These are phyloP conservation scores for Aphanomyces invadans DNA, from an alignment of 352 stramenopile species.

Conservation along the genomic window DNA sequence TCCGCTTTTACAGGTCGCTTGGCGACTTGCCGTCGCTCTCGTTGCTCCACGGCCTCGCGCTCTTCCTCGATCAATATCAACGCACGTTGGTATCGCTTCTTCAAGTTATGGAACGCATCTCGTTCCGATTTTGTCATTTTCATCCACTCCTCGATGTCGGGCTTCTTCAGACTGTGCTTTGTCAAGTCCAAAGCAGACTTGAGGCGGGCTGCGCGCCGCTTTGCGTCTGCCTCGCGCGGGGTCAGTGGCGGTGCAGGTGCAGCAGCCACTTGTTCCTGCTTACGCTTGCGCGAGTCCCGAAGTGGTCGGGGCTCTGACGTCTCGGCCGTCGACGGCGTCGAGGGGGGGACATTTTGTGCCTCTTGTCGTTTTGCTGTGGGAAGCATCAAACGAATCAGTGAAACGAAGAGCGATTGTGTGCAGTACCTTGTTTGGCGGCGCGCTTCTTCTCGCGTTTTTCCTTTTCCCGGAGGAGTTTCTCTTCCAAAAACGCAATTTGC, in stretches of 20 bases:
- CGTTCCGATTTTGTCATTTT: background rate
- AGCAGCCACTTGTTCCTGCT: too few relatives aligned
- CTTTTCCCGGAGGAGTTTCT: background rate
- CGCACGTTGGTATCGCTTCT: background rate
- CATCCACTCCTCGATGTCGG: background rate
- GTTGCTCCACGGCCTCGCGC: background rate
- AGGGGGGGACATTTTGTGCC: too few relatives aligned
- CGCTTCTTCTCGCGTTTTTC: background rate
- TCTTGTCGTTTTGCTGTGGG: too few relatives aligned
- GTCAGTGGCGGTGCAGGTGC: too few relatives aligned
- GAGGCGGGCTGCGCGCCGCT: background rate
- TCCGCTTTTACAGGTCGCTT: background rate
- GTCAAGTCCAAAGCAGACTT: background rate
- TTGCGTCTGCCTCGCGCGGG: background rate
- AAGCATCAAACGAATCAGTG: too few relatives aligned
- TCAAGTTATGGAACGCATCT: background rate
- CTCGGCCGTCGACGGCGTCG: too few relatives aligned
- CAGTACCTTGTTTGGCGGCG: too few relatives aligned
- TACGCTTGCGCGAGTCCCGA: too few relatives aligned
- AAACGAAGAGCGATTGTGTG: too few relatives aligned
- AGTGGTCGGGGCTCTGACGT: too few relatives aligned
- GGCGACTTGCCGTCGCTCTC: background rate
- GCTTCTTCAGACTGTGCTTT: background rate
- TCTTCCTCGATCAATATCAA: background rate
- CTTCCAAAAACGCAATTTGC: background rate